phyloP scores from a whole-genome alignment of 192 early-diverging fungal genomes.

The Backusella tuberculispora region DNA sequence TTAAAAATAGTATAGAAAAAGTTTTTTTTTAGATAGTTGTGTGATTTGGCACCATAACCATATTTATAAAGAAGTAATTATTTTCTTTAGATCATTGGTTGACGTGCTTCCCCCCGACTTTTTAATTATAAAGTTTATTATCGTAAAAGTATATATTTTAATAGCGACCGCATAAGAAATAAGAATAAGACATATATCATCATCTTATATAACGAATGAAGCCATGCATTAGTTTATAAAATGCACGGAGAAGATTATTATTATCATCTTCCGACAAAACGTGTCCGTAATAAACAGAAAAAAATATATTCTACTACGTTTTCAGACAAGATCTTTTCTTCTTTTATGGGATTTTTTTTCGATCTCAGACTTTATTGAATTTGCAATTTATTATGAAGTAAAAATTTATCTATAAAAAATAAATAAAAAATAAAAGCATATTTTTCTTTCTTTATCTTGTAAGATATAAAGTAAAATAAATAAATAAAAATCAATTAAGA shows the following conservation, averaged over 20 bases:
- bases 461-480: too few relatives aligned
- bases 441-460: too few relatives aligned
- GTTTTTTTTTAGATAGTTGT: slow-evolving; percentile 11
- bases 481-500: too few relatives aligned
- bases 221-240: not conserved
- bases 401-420: not conserved
- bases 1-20: slow-evolving; percentile 24
- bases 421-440: too few relatives aligned
- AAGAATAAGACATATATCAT: too few relatives aligned
- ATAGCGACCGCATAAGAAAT: not conserved
- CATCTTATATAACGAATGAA: not conserved
- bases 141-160: not conserved
- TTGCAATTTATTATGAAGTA: too few relatives aligned
- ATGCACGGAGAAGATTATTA: not conserved
- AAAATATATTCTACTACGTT: not conserved
- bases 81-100: slow-evolving; percentile 10
- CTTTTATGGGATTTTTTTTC: not conserved
- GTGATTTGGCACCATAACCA: not conserved
- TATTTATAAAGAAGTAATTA: slow-evolving; percentile 10
- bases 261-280: not conserved
- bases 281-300: not conserved
- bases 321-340: not conserved
- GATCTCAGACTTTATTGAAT: not conserved
- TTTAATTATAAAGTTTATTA: slow-evolving; percentile 1
- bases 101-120: not conserved